Percentiles rank a stretch among this genome's conserved stretches.
phyloP scores from a whole-genome alignment of 345 rosid genomes.

The Passiflora organensis region DNA sequence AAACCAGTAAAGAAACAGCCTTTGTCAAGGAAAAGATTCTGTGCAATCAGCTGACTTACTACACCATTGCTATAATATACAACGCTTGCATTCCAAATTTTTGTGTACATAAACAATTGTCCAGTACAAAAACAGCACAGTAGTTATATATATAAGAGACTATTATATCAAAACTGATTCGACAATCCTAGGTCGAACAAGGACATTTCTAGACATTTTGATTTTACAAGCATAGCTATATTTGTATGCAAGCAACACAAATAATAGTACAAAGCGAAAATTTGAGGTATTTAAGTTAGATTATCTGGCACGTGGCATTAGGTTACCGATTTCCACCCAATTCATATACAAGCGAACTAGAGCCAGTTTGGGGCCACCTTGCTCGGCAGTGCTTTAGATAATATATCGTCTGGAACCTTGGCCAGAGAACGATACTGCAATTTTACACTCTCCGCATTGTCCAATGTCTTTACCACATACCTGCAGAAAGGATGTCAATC shows the following conservation, averaged over 20 bases:
- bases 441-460: conserved; percentile 87
- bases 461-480: conserved; percentile 91
- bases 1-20: no score
- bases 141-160: no score
- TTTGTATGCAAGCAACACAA: conserved; percentile 12
- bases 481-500: conserved; percentile 22
- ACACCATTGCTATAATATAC: no score
- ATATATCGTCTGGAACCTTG: conserved; percentile 46
- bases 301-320: conserved; percentile 4
- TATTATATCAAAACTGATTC: conserved; percentile 9
- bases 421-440: conserved; percentile 86
- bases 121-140: no score
- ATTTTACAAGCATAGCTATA: background rate
- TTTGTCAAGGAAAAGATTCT: no score
- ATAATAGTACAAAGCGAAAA: background rate
- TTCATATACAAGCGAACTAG: conserved; percentile 12
- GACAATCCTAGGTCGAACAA: background rate
- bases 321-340: background rate
- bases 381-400: conserved; percentile 37
- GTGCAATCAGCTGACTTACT: no score
- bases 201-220: no score
- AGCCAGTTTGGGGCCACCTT: conserved; percentile 63
- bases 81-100: no score
- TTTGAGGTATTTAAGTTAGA: conserved; percentile 9
- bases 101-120: no score